Conservation (phyloP, 371 early-diverging fungal species). For the Mucor velutinosus region DNA sequence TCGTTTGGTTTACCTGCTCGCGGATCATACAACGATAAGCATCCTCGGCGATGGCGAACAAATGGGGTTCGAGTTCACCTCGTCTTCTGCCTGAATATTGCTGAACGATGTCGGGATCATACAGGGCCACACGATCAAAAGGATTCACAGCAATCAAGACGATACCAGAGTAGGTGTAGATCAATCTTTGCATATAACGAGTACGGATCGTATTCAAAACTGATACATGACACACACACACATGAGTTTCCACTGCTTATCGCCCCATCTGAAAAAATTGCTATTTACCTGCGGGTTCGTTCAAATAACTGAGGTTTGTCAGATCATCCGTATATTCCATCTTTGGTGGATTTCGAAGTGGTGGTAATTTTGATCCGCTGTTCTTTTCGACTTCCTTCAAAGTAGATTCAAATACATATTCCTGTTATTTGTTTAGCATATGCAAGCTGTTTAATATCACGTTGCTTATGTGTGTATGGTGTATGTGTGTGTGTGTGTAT, state of each 20-base stretch:
- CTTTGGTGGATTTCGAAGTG: conserved; percentile 87
- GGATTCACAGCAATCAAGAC: conserved; percentile 99
- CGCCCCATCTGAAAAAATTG: no score
- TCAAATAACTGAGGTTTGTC: conserved; percentile 88
- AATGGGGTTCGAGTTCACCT: conserved; percentile 97
- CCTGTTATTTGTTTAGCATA: conserved; percentile 44
- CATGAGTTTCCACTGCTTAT: neutral
- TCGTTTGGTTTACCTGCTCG: conserved; percentile 93
- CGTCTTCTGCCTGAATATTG: conserved; percentile 93
- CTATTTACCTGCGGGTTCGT: conserved; percentile 82
- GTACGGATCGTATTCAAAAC: conserved; percentile 89
- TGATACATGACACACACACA: neutral
- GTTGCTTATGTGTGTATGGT: neutral
- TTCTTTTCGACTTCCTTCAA: conserved; percentile 66
- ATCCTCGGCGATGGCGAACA: conserved; percentile 98
- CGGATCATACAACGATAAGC: conserved; percentile 95
- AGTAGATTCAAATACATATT: conserved; percentile 74
- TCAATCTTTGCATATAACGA: conserved; percentile 86
- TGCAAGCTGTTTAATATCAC: neutral
- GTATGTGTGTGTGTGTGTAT: neutral
- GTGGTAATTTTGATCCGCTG: conserved; percentile 75
- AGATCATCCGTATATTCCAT: conserved; percentile 92
- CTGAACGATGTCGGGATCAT: conserved; percentile 80
- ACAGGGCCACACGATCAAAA: conserved; percentile 86
- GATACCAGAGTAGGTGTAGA: conserved; percentile 99